Evolutionary conservation across 2,329 filamentous ascomycete genomes (phyloP).

Genomic region (Sarocladium kiliense): DNA sequence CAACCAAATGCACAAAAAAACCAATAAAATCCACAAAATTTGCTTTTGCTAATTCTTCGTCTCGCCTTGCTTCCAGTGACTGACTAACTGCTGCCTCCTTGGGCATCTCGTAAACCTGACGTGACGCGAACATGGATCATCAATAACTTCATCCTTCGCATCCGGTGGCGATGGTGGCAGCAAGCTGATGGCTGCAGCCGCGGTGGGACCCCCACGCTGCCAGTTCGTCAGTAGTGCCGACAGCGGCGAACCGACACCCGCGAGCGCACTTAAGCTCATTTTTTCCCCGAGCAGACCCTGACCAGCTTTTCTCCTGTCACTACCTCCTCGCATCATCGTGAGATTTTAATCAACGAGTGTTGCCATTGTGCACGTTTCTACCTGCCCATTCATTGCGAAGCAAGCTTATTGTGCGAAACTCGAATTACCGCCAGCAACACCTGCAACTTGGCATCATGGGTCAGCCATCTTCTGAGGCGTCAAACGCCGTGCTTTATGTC

Average conservation of each 20-base stretch:
- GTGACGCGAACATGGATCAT: background rate
- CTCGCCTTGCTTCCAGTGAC: background rate
- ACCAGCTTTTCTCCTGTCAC: background rate
- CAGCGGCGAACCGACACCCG: background rate
- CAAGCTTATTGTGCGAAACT: too few species aligned
- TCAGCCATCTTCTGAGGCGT: slow-evolving; percentile 67
- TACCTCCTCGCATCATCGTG: too few species aligned
- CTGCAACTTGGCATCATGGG: slow-evolving; percentile 56
- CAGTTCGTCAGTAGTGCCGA: background rate
- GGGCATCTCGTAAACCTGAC: background rate
- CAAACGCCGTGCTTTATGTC: slow-evolving; percentile 78
- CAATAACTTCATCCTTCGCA: background rate
- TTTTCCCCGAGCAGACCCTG: background rate
- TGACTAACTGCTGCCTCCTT: background rate
- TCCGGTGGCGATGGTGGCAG: background rate
- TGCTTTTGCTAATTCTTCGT: background rate
- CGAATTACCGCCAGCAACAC: too few species aligned
- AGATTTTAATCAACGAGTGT: too few species aligned
- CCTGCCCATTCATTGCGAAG: too few species aligned
- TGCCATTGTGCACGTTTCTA: too few species aligned
- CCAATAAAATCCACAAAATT: background rate
- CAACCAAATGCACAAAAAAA: background rate
- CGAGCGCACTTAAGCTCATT: background rate
- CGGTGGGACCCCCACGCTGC: background rate
- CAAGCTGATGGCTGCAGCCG: background rate